Conservation (phyloP, 331 rosid genomes). For the Dryas integrifolia region DNA sequence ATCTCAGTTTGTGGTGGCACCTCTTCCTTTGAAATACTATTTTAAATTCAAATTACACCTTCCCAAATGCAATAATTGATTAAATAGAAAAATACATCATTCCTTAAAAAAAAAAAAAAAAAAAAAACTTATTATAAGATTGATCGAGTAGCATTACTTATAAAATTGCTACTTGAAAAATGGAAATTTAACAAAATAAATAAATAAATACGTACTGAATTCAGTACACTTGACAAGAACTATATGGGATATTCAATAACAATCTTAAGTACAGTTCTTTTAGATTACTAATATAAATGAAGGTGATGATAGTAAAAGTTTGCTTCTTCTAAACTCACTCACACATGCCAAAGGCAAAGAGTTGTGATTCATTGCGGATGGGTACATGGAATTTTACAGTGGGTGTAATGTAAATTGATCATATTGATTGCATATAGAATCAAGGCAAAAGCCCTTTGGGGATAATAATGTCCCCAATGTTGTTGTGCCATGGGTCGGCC, state of each 20-base stretch:
- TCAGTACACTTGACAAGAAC: background rate
- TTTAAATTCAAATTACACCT: no score
- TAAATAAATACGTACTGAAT: background rate
- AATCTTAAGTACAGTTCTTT: conserved; percentile 1
- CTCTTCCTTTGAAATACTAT: no score
- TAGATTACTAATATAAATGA: background rate
- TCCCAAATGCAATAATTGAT: no score
- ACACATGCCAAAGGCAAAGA: conserved; percentile 18
- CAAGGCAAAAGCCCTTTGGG: conserved; percentile 48
- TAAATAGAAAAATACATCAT: no score
- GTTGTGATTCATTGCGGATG: conserved; percentile 37
- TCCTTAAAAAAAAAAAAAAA: no score
- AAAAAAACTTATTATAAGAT: no score
- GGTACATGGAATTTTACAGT: conserved; percentile 46
- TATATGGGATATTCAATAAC: background rate
- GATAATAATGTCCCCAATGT: conserved; percentile 79
- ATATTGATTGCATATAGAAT: background rate
- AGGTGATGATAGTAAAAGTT: conserved; percentile 8
- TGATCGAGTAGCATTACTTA: no score
- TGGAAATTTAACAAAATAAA: no score
- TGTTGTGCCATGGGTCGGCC: conserved; percentile 99
- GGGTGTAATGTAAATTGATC: conserved; percentile 19
- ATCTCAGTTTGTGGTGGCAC: no score
- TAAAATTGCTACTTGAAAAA: no score
- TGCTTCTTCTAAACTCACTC: conserved; percentile 9